A percentile compares a stretch with the other conserved stretches of the same genome.
phyloP scores from a whole-genome alignment of 2,329 filamentous ascomycete genomes.

The Hymenoscyphus repandus region DNA sequence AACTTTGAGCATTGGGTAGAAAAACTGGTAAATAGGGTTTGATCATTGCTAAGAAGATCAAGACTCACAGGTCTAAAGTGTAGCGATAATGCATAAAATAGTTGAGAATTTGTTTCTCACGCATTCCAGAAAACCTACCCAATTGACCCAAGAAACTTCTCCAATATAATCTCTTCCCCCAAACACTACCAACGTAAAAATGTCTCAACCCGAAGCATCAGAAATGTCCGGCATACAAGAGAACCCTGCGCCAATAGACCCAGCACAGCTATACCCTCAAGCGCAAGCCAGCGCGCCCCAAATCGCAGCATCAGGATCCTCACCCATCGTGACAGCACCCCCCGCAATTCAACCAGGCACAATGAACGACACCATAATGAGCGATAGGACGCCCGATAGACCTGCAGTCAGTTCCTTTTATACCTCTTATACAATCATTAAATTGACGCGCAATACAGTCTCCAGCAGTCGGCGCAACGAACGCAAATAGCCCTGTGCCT shows the following conservation, averaged over 20 bases:
- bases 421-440: neutral
- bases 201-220: neutral
- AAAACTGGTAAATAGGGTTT: too few species aligned
- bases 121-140: too few species aligned
- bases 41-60: too few species aligned
- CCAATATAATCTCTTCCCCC: too few species aligned
- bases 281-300: too few species aligned
- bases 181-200: neutral
- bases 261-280: too few species aligned
- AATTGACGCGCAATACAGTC: constrained; percentile 17
- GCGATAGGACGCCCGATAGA: constrained; percentile 21
- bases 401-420: constrained; percentile 17
- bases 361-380: constrained; percentile 27
- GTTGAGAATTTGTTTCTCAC: too few species aligned
- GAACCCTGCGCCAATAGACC: too few species aligned
- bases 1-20: too few species aligned
- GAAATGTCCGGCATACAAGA: neutral
- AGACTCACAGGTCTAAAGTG: too few species aligned
- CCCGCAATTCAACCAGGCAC: constrained; percentile 12
- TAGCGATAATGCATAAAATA: too few species aligned
- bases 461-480: constrained; percentile 19
- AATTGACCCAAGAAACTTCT: too few species aligned
- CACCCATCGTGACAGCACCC: neutral
- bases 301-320: neutral
- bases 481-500: constrained; percentile 25